Conservation (phyloP, 1,139 yeast species). For the Protomyces inundatus region DNA sequence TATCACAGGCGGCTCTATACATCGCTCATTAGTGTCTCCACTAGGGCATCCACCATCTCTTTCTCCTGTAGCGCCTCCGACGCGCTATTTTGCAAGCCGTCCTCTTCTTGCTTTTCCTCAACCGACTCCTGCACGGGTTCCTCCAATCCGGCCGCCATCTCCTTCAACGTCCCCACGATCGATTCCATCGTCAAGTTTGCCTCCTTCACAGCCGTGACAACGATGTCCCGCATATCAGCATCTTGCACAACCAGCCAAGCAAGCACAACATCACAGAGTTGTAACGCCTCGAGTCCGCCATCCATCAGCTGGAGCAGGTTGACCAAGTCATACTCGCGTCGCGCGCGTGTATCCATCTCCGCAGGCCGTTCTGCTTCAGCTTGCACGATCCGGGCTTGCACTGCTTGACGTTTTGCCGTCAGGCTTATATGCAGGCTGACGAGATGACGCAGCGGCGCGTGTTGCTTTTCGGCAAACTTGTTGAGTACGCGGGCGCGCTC, state of each 20-base stretch:
- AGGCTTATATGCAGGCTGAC: conserved; percentile 29
- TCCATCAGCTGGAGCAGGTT: conserved; percentile 34
- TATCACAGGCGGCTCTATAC: too few species aligned
- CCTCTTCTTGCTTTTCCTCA: not conserved
- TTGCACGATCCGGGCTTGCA: conserved; percentile 22
- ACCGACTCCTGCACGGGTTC: conserved; percentile 1
- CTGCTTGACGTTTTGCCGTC: conserved; percentile 14
- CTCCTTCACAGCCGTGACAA: not conserved
- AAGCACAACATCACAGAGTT: conserved; percentile 34
- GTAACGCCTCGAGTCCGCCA: conserved; percentile 35
- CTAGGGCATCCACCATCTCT: conserved; percentile 9
- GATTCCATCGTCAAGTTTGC: not conserved
- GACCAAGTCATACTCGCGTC: conserved; percentile 31
- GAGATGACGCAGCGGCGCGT: conserved; percentile 32
- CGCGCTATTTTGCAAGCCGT: not conserved
- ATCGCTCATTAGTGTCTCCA: not conserved
- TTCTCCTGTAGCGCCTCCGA: conserved; percentile 3
- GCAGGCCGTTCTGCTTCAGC: conserved; percentile 13
- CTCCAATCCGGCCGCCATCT: not conserved
- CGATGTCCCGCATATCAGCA: not conserved
- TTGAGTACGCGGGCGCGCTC: conserved; percentile 36
- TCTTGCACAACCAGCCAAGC: conserved; percentile 38
- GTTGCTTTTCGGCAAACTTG: conserved; percentile 35
- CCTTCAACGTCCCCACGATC: not conserved
- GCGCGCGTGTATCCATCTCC: conserved; percentile 28